Percentiles rank a stretch among this genome's conserved stretches.
phyloP scores from a whole-genome alignment of 768 basidiomycete genomes.

The Boletus speciosus region DNA sequence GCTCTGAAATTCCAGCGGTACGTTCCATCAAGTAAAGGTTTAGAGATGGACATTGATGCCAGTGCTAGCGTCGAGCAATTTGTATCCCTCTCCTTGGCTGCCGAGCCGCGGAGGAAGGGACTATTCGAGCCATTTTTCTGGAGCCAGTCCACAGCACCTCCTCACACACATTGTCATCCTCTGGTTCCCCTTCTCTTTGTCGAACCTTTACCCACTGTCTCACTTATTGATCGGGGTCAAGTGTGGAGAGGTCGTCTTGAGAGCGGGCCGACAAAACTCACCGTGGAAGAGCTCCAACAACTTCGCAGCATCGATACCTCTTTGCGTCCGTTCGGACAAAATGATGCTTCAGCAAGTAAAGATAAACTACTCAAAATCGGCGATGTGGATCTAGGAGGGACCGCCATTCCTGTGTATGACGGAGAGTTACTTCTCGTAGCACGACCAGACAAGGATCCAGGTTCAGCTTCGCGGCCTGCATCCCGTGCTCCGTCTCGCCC shows the following conservation, averaged over 20 bases:
- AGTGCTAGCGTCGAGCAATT: conserved; percentile 64
- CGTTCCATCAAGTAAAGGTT: conserved; percentile 20
- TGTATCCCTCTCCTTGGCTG: conserved; percentile 70
- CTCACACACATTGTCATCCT: conserved; percentile 41
- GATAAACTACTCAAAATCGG: conserved; percentile 36
- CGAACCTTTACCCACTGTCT: conserved; percentile 65
- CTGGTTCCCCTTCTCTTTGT: conserved; percentile 71
- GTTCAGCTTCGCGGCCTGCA: conserved; percentile 49
- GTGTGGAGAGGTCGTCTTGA: conserved; percentile 68
- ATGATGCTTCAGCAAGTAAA: conserved; percentile 16
- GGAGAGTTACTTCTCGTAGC: conserved; percentile 74
- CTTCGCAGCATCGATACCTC: conserved; percentile 52
- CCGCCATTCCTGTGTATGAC: conserved; percentile 67
- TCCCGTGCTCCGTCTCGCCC: conserved; percentile 69
- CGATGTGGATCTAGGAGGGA: conserved; percentile 54
- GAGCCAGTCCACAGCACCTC: conserved; percentile 42
- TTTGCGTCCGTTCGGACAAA: conserved; percentile 29
- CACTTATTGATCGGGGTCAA: conserved; percentile 64
- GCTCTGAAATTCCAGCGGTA: conserved; percentile 63
- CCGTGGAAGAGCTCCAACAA: conserved; percentile 56
- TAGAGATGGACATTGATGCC: not conserved
- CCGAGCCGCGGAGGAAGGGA: conserved; percentile 71
- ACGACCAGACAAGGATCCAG: conserved; percentile 47
- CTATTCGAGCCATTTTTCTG: conserved; percentile 78
- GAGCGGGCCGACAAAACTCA: conserved; percentile 46